A percentile compares a stretch with the other conserved stretches of the same genome.
These are phyloP conservation scores for Citrullus colocynthis DNA, from an alignment of 306 rosid genomes.

Conservation along the genomic window DNA sequence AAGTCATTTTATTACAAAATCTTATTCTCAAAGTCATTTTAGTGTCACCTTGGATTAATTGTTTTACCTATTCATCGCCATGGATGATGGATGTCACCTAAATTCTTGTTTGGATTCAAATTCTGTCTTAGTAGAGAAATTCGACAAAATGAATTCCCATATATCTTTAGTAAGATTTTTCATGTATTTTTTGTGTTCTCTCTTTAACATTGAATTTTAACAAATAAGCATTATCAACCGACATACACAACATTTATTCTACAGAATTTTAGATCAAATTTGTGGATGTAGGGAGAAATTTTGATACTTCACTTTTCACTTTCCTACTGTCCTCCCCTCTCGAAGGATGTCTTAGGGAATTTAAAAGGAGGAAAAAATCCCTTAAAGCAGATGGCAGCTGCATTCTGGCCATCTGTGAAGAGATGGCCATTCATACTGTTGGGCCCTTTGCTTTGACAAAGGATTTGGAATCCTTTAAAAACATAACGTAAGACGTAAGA, in stretches of 20 bases:
- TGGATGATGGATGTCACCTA: background rate
- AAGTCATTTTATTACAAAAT: background rate
- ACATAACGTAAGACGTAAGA: background rate
- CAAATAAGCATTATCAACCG: background rate
- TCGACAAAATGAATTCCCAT: background rate
- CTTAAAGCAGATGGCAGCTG: background rate
- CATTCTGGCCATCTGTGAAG: background rate
- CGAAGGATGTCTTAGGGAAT: background rate
- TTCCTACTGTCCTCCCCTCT: background rate
- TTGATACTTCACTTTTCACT: background rate
- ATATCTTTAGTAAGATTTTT: background rate
- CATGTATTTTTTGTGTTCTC: background rate
- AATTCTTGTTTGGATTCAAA: background rate
- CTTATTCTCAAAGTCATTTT: background rate
- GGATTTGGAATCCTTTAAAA: background rate
- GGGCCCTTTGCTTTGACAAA: slow-evolving; percentile 7
- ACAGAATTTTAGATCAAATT: background rate
- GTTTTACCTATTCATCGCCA: background rate
- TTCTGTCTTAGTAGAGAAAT: background rate
- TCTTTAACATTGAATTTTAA: background rate
- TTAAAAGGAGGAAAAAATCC: background rate
- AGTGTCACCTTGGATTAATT: background rate
- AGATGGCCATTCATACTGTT: background rate
- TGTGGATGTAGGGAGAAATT: background rate
- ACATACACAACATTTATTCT: background rate